Conservation (phyloP, 805 yeast species). For the Metschnikowia drakensbergensis region DNA sequence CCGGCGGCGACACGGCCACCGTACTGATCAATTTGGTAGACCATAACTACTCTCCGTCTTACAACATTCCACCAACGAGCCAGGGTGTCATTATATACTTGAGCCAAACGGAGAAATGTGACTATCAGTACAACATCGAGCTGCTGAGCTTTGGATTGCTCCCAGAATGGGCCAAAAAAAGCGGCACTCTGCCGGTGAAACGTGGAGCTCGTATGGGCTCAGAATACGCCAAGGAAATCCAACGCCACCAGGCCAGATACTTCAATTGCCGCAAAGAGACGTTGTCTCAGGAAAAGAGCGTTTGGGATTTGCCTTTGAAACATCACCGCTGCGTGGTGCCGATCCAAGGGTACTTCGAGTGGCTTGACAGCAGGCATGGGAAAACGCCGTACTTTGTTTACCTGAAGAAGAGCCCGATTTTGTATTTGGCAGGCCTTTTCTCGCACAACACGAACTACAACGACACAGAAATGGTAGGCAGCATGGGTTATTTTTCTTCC, state of each 20-base stretch:
- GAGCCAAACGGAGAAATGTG: slow-evolving; percentile 7
- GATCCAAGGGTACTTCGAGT: slow-evolving; percentile 81
- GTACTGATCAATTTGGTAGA: slow-evolving; percentile 7
- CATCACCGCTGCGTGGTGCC: slow-evolving; percentile 70
- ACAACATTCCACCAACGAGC: slow-evolving; percentile 62
- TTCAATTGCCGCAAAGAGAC: slow-evolving; percentile 77
- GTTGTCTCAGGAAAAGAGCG: slow-evolving; percentile 40
- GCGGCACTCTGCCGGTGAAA: slow-evolving; percentile 28
- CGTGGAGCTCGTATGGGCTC: slow-evolving; percentile 17
- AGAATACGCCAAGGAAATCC: slow-evolving; percentile 29
- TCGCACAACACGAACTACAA: slow-evolving; percentile 33
- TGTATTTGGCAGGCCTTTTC: slow-evolving; percentile 58
- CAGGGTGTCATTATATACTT: slow-evolving; percentile 40
- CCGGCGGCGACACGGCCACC: slow-evolving; percentile 4
- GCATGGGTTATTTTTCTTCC: slow-evolving; percentile 32
- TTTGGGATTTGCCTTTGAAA: slow-evolving; percentile 55
- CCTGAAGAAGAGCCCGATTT: slow-evolving; percentile 47
- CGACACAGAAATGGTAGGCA: slow-evolving; percentile 17
- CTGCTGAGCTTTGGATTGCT: slow-evolving; percentile 80
- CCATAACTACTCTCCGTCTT: slow-evolving; percentile 34
- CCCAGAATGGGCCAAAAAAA: slow-evolving; percentile 61
- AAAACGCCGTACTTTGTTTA: slow-evolving; percentile 66
- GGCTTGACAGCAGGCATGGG: slow-evolving; percentile 46
- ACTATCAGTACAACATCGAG: slow-evolving; percentile 27
- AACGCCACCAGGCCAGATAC: slow-evolving; percentile 41